Evolutionary conservation across 1,284 basidiomycete species (phyloP), one percentile per base, ranked within the genome.

Genomic region (Coniferiporia sulphurascens): DNA sequence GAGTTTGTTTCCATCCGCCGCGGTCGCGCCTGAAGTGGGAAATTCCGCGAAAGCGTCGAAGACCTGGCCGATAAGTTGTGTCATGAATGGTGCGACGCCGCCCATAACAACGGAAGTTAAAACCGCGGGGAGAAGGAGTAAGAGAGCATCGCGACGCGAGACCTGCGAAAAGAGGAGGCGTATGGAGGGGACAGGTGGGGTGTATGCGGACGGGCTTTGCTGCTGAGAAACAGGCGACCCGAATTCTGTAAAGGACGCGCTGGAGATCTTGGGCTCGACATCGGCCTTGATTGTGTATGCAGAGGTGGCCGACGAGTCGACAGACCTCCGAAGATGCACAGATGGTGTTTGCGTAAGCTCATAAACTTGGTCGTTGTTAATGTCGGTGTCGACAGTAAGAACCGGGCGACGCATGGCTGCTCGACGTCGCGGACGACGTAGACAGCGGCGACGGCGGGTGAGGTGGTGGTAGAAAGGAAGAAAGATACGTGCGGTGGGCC

Each of bases 41-140:
- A 83, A 86, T 0, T 68, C 64, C 2, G 84, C 76, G 66, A 97
- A 95, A 0, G 87, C 80, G 66, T 91, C 82, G 75, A 98, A 97
- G 4, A 87, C 85, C 56, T 89, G 81, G 34, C 96, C 95, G 64
- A 98, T 78, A 64, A 96, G 84, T 56, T 85, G 81, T 5, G 96
- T 95, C 94, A 98, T 98, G 77, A 91, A 91, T 0, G 96, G 93
- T 0, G 91, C 93, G 41, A 98, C 79, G 41, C 86, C 83, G 48
- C 93, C 91, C 0, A 87, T 80, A 46, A 84, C 73, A 44, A 93
- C 61, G 3, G 93, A 89, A 27, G 85, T 78, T 48, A 83, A 17
- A 55, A 90, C 65, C 3, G 90, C 93, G 1, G 95, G 95, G 27
- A 87, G 64, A 55, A 95, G 73, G 61, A 93, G 76, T 21, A 78